Conservation (phyloP, 179 eudicot genomes). For the Camellia oleifera region DNA sequence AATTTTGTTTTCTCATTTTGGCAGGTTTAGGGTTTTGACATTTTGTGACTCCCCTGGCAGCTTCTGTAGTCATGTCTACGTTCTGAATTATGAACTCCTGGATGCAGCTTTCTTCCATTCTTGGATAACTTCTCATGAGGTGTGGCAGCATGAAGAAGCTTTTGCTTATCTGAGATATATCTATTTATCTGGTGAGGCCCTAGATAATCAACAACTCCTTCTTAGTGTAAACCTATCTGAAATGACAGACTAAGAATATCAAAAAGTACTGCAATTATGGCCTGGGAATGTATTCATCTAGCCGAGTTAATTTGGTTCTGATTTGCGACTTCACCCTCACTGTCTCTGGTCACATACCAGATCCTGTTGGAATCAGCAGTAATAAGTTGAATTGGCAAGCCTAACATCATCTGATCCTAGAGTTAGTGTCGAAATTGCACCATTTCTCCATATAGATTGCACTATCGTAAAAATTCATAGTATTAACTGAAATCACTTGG, state of each 20-base stretch:
- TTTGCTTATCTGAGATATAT: neutral
- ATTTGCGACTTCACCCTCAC: neutral
- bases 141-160: constrained; percentile 10
- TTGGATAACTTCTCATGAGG: constrained; percentile 9
- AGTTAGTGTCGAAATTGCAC: neutral
- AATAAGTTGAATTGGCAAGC: neutral
- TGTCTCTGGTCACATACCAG: neutral
- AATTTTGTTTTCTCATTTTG: neutral
- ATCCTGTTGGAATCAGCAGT: constrained; percentile 8
- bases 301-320: neutral
- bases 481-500: neutral
- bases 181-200: constrained; percentile 15
- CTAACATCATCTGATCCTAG: neutral
- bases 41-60: constrained; percentile 14
- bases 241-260: neutral
- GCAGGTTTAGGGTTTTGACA: constrained; percentile 22
- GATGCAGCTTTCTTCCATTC: constrained; percentile 16
- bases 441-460: neutral
- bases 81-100: constrained; percentile 9
- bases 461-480: neutral
- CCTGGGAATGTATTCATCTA: constrained; percentile 6
- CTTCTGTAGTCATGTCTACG: constrained; percentile 8
- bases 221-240: neutral
- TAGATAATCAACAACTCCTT: constrained; percentile 13
- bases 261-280: constrained; percentile 13